Evolutionary conservation across 176 grass and related monocot species (phyloP).

Genomic region (Oryza brachyantha): DNA sequence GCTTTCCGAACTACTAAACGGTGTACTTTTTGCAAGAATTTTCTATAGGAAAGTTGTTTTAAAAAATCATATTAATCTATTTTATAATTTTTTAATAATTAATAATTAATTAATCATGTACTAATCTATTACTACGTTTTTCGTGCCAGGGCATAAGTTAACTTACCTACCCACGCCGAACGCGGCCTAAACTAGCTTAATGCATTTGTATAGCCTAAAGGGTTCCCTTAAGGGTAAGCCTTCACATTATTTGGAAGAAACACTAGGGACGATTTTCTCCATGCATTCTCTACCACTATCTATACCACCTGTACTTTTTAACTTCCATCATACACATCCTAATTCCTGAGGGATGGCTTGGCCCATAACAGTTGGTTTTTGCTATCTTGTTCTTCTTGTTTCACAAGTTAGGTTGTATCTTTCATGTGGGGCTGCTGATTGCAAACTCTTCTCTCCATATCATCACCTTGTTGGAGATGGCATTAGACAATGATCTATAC

Average conservation of each 20-base stretch:
- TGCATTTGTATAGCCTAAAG: not conserved
- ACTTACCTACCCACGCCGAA: too few relatives aligned
- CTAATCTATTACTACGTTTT: too few relatives aligned
- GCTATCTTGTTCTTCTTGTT: not conserved
- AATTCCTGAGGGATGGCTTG: not conserved
- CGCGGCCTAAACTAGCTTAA: not conserved
- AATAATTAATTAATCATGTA: too few relatives aligned
- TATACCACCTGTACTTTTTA: not conserved
- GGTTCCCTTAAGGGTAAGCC: not conserved
- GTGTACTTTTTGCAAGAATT: too few relatives aligned
- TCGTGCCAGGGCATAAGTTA: too few relatives aligned
- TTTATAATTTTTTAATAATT: too few relatives aligned
- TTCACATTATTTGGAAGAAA: not conserved
- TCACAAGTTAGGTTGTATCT: not conserved
- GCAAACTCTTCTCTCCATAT: not conserved
- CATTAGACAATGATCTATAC: slow-evolving; percentile 22
- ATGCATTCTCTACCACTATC: not conserved
- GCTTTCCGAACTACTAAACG: too few relatives aligned
- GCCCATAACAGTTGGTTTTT: not conserved
- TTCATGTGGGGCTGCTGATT: not conserved
- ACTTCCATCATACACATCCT: not conserved
- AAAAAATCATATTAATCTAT: too few relatives aligned
- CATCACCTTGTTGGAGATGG: not conserved
- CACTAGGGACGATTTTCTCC: not conserved
- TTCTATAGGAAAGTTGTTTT: too few relatives aligned